phyloP scores from a whole-genome alignment of 768 basidiomycete genomes.

The Tricholoma bakamatsutake region DNA sequence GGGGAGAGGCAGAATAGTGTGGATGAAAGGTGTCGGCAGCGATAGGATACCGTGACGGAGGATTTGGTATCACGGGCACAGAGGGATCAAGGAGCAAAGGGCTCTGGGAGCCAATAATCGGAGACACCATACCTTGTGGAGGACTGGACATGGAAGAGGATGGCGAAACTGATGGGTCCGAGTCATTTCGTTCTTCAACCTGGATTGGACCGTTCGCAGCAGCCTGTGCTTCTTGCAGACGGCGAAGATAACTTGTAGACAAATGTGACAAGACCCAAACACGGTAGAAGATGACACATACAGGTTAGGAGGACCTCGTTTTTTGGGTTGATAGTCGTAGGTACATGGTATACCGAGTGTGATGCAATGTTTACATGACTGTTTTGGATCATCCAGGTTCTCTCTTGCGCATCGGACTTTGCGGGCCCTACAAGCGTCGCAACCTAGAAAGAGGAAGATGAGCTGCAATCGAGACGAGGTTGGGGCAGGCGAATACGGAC shows the following conservation, averaged over 20 bases:
- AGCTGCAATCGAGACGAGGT: slow-evolving; percentile 4
- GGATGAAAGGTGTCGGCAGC: slow-evolving; percentile 62
- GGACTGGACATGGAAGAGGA: slow-evolving; percentile 45
- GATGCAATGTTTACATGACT: slow-evolving; percentile 83
- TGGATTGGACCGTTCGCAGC: slow-evolving; percentile 39
- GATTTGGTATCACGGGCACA: slow-evolving; percentile 38
- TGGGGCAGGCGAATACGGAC: slow-evolving; percentile 35
- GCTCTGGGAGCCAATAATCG: slow-evolving; percentile 37
- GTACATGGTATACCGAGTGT: slow-evolving; percentile 80
- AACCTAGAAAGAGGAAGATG: slow-evolving; percentile 42
- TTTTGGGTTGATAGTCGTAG: slow-evolving; percentile 92
- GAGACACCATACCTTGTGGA: slow-evolving; percentile 39
- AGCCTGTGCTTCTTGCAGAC: slow-evolving; percentile 73
- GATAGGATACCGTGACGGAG: slow-evolving; percentile 68
- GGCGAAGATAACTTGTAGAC: slow-evolving; percentile 58
- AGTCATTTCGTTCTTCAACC: slow-evolving; percentile 27
- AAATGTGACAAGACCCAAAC: slow-evolving; percentile 1
- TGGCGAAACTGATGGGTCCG: slow-evolving; percentile 39
- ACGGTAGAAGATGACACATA: slow-evolving; percentile 38
- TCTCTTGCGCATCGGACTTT: slow-evolving; percentile 84
- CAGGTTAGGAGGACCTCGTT: slow-evolving; percentile 90
- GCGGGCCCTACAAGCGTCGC: slow-evolving; percentile 81
- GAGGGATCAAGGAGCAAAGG: slow-evolving; percentile 52
- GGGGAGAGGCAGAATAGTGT: slow-evolving; percentile 39
- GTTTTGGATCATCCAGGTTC: slow-evolving; percentile 69